These are phyloP conservation scores for Capsicum chinense DNA, from an alignment of 257 asterid species.

Conservation along the genomic window DNA sequence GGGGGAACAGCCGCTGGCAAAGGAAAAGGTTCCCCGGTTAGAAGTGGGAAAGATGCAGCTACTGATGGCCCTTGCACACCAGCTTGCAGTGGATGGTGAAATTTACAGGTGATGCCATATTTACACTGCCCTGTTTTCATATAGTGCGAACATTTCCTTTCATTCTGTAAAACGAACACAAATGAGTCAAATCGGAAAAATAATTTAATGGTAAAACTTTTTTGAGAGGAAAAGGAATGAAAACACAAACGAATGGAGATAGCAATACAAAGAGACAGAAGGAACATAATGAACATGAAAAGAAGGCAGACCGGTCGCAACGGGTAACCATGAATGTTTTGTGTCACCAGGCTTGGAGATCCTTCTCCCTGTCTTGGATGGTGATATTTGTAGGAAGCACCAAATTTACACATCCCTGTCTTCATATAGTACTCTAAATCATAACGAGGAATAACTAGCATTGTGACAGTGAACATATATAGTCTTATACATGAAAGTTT, in stretches of 20 bases:
- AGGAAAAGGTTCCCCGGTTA: conserved; percentile 34
- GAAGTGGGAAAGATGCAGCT: conserved; percentile 21
- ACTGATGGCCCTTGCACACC: conserved; percentile 46
- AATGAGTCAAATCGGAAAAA: conserved; percentile 36
- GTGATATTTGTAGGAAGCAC: conserved; percentile 79
- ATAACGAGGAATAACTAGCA: conserved; percentile 17
- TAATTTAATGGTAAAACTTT: background rate
- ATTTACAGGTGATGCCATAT: conserved; percentile 75
- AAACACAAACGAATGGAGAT: background rate
- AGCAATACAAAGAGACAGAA: background rate
- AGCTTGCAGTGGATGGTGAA: conserved; percentile 75
- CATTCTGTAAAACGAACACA: conserved; percentile 58
- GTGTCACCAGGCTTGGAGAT: conserved; percentile 51
- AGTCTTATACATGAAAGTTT: background rate
- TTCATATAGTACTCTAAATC: conserved; percentile 69
- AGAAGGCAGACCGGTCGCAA: conserved; percentile 34
- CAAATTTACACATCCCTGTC: conserved; percentile 75
- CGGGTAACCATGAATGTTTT: conserved; percentile 35
- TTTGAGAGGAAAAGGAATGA: background rate
- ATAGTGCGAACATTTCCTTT: conserved; percentile 70
- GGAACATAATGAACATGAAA: conserved; percentile 2
- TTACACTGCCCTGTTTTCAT: conserved; percentile 76
- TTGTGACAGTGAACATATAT: background rate
- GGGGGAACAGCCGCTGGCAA: conserved; percentile 32
- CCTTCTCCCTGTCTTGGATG: conserved; percentile 75